Base-by-base conservation (phyloP, 1,139 yeast species). In the Candida neerlandica region DNA sequence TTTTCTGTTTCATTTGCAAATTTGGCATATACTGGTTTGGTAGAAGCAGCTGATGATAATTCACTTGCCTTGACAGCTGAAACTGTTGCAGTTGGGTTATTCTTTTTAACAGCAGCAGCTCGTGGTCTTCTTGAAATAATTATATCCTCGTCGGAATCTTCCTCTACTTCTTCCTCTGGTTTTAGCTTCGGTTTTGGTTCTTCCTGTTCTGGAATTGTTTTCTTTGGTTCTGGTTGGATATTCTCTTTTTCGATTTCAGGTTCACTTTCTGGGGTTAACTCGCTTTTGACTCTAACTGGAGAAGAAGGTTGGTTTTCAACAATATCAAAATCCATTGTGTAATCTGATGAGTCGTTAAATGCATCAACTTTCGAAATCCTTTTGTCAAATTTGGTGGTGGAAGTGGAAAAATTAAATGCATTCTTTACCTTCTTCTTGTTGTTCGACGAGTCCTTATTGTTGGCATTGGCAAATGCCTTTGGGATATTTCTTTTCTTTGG, bases 81-180 rank as follows among this genome's bases (percentile, higher is more conserved):
- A 38, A 59, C 61, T 33, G 71, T 54, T 35, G 71, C 54, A 1
- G 68, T 50, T 26, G 62, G 43, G 41, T 54, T 61, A 2, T 52
- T 43, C 19, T 60, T 65, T 5, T 56, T 62, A 49, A 57, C 66
- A 15, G 66, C 69, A 1, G 63, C 60, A 0, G 70, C 76, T 51
- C 78, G 67, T 38, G 79, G 81, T 55, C 80, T 65, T 56, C 77
- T 70, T 7, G 75, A 66, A 14, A 78, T 73, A 27, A 82, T 72
- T 5, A 80, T 66, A 18, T 83, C 80, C 44, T 83, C 86, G 5
- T 83, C 87, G 7, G 82, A 82, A 43, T 77, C 78, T 21, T 54
- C 57, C 10, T 54, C 61, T 4, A 39, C 43, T 15, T 60, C 60
- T 6, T 53, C 58, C n/a, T 58, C 60, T 16, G 27, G 14, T 23